Evolutionary conservation across 202 grass and related monocot genomes (phyloP).

Genomic region (Digitaria exilis): DNA sequence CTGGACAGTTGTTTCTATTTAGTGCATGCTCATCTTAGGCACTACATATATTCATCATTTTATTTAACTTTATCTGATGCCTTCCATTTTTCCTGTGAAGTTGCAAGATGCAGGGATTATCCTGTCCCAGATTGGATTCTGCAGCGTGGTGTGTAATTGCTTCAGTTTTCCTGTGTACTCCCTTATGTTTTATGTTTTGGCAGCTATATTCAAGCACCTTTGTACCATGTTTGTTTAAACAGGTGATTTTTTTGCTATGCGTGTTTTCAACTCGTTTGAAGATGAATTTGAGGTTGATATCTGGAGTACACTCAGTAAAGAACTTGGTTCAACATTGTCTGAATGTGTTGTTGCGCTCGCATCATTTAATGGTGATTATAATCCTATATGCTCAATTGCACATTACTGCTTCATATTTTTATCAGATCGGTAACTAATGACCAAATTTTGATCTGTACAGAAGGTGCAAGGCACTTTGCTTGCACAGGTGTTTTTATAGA

Average conservation of each 20-base stretch:
- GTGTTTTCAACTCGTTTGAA: background rate
- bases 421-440: background rate
- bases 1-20: background rate
- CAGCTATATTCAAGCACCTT: background rate
- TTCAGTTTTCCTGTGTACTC: background rate
- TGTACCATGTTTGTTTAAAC: background rate
- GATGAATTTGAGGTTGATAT: background rate
- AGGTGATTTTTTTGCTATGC: background rate
- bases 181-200: background rate
- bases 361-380: background rate
- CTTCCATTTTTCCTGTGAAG: background rate
- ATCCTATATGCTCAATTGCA: background rate
- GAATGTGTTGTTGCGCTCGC: background rate
- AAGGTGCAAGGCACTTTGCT: slow-evolving; percentile 12
- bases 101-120: background rate
- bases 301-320: background rate
- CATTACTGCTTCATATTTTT: background rate
- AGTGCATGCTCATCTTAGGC: background rate
- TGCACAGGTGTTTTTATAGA: slow-evolving; percentile 20
- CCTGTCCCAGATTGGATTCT: background rate
- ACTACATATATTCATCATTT: background rate
- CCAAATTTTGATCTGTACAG: slow-evolving; percentile 8
- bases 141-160: background rate
- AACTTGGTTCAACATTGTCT: background rate
- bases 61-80: background rate